phyloP scores from a whole-genome alignment of 768 basidiomycete species.

The Cystofilobasidium capitatum region DNA sequence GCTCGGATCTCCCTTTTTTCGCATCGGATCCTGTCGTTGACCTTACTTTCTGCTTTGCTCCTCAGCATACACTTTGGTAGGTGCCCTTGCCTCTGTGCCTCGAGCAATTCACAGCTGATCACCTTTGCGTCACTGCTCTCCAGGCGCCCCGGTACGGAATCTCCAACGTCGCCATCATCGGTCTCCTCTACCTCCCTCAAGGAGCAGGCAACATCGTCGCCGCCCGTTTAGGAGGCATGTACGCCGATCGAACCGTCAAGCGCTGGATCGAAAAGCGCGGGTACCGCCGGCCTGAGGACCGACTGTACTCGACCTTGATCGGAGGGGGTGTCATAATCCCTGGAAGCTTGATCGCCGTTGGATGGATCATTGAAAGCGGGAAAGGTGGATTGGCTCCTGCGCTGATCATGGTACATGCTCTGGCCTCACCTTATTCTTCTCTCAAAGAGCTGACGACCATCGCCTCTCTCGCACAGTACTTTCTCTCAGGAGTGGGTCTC shows the following conservation, averaged over 20 bases:
- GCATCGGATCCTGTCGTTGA: background rate
- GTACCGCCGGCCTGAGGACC: constrained; percentile 39
- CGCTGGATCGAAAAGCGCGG: constrained; percentile 36
- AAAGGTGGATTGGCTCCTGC: constrained; percentile 35
- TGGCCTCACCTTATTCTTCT: background rate
- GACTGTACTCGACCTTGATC: constrained; percentile 35
- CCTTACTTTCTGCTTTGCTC: background rate
- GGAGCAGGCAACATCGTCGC: constrained; percentile 40
- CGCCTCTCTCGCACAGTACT: constrained; percentile 1
- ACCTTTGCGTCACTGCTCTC: background rate
- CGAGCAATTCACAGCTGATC: background rate
- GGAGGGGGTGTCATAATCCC: constrained; percentile 36
- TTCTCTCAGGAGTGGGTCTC: constrained; percentile 33
- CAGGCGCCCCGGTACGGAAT: constrained; percentile 36
- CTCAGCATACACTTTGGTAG: background rate
- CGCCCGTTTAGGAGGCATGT: constrained; percentile 34
- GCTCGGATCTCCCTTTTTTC: background rate
- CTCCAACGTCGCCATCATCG: constrained; percentile 38
- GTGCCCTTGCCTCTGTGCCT: background rate
- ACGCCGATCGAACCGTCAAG: constrained; percentile 35
- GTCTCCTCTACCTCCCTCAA: constrained; percentile 37
- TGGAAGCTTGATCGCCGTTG: constrained; percentile 24
- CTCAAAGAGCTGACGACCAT: no score
- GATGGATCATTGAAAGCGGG: constrained; percentile 23
- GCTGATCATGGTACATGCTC: constrained; percentile 30